phyloP scores from a whole-genome alignment of 2,329 filamentous ascomycete species.

The Talaromyces sp. region DNA sequence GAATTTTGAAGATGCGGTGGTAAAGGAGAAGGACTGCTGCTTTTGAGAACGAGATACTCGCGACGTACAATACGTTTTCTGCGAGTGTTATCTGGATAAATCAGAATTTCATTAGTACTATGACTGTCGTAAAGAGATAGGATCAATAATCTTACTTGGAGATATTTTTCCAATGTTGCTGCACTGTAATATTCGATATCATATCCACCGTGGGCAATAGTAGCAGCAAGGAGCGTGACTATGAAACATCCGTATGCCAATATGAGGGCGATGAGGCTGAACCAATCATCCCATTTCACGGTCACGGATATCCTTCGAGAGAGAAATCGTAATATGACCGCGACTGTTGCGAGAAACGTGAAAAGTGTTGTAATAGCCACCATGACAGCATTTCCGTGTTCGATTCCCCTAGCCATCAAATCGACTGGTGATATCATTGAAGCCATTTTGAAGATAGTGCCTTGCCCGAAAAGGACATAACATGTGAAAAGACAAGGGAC shows the following conservation, averaged over 20 bases:
- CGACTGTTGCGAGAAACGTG: background rate
- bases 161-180: conserved; percentile 1
- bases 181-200: conserved; percentile 1
- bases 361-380: background rate
- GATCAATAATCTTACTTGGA: background rate
- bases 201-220: background rate
- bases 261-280: background rate
- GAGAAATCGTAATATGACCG: background rate
- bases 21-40: background rate
- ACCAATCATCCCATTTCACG: background rate
- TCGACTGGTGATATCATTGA: background rate
- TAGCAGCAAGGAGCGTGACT: background rate
- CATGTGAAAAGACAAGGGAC: background rate
- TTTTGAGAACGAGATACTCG: conserved; percentile 1
- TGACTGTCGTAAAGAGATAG: background rate
- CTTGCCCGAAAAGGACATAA: background rate
- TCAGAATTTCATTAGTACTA: background rate
- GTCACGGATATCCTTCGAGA: conserved; percentile 1
- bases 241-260: background rate
- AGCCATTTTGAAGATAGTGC: background rate
- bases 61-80: conserved; percentile 1
- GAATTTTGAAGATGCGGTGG: background rate
- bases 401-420: background rate
- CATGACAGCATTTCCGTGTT: background rate
- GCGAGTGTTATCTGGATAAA: background rate